These are phyloP conservation scores for Botrytis aclada DNA, from an alignment of 2,329 filamentous ascomycete genomes.

Conservation along the genomic window DNA sequence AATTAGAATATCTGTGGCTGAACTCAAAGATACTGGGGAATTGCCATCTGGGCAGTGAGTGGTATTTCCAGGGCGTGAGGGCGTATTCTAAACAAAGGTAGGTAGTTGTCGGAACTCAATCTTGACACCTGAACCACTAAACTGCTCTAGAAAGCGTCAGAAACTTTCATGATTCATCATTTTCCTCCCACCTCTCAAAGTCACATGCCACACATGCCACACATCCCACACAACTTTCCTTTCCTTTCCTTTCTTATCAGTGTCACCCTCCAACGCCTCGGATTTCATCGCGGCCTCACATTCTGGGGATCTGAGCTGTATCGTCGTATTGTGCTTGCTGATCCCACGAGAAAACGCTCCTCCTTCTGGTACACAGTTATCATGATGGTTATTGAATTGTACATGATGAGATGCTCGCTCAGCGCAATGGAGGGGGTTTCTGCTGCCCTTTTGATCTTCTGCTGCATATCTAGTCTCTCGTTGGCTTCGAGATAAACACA, in stretches of 20 bases:
- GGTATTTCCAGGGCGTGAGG: background rate
- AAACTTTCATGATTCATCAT: background rate
- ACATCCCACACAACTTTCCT: background rate
- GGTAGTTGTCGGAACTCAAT: background rate
- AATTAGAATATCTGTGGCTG: background rate
- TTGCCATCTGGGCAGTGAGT: background rate
- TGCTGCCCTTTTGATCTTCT: slow-evolving; percentile 3
- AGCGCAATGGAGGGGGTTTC: background rate
- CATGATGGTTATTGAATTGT: background rate
- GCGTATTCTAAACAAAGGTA: background rate
- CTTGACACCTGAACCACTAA: background rate
- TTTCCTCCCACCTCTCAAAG: background rate
- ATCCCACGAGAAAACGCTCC: background rate
- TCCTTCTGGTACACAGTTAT: background rate
- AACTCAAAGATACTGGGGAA: background rate
- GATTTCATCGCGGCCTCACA: background rate
- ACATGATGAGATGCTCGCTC: background rate
- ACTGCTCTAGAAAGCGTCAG: background rate
- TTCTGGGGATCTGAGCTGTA: background rate
- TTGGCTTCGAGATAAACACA: background rate
- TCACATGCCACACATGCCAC: background rate
- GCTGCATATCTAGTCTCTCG: background rate
- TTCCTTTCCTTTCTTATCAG: background rate
- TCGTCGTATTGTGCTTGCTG: background rate
- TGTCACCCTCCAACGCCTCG: slow-evolving; percentile 1